Base-by-base conservation (phyloP, 1,284 basidiomycete genomes). In the Phlebopus sp. region DNA sequence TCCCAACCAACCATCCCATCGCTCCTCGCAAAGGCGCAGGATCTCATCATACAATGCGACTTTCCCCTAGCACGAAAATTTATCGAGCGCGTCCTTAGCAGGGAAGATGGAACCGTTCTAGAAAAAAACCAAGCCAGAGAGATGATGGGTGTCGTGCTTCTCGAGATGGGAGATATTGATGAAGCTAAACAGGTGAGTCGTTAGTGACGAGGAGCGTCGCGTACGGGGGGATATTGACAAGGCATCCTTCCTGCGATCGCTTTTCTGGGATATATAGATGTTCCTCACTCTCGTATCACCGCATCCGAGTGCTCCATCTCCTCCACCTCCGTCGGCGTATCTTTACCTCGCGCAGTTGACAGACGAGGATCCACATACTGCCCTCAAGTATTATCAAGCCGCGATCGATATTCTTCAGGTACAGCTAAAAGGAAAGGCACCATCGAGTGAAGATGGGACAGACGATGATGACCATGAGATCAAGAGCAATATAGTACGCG, bases 311-410 rank as follows among this genome's bases (percentile, higher is more conserved):
- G 76, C 83, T 13, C 75, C 81, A 29, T 64, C 70, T 21, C 69
- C 77, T 21, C 77, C 88, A n/a, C 87, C 90, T 0, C 80, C 90
- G 3, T 89, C 90, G 19, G 89, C 90, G 5, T 82, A 95, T 68
- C 76, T 97, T 1, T 96, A 97, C 68, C 84, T 97, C 25, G 94
- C 93, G 0, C 94, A 97, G 64, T 75, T 93, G 15, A 83, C 79
- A 50, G 84, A 86, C 32, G 81, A 84, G 7, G 84, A 92, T 39
- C 90, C 93, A 1, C 78, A 82, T 50, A 68, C 77, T 44, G 90
- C 92, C 2, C 69, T 97, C n/a, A 69, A 78, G 15, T 83, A 94
- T 63, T 97, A 92, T 64, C 81, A 86, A 58, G 76, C 82, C 13
- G 93, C 92, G 4, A 81, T 93, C 27, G 82, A 86, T 50, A 80